These are phyloP conservation scores for Hydrangea macrophylla DNA, from an alignment of 148 eudicot species.

Conservation along the genomic window DNA sequence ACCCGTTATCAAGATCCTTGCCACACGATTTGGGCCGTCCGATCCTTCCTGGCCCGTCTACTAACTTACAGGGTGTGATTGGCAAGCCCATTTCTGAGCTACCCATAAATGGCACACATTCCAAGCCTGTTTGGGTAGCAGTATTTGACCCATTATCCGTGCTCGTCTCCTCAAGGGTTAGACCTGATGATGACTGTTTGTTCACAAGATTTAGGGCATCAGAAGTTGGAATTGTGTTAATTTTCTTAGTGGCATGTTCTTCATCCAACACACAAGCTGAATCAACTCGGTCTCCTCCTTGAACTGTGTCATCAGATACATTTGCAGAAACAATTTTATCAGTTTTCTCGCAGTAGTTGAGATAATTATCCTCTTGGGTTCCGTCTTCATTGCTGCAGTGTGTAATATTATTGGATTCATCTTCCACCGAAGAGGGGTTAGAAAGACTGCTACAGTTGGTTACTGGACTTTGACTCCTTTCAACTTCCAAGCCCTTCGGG, in stretches of 20 bases:
- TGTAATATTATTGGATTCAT: constrained; percentile 58
- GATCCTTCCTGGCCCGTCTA: constrained; percentile 32
- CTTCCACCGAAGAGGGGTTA: constrained; percentile 86
- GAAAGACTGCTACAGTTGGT: constrained; percentile 85
- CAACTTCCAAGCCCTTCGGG: constrained; percentile 20
- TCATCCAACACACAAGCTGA: constrained; percentile 29
- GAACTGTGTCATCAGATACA: constrained; percentile 11
- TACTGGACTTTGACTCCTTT: constrained; percentile 64
- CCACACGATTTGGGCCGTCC: constrained; percentile 26
- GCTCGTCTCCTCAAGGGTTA: constrained; percentile 31
- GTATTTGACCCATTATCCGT: constrained; percentile 35
- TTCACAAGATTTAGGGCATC: constrained; percentile 23
- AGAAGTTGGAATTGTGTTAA: constrained; percentile 20
- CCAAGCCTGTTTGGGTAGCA: constrained; percentile 22
- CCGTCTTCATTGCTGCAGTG: constrained; percentile 33
- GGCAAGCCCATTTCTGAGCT: constrained; percentile 48
- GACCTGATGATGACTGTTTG: constrained; percentile 25
- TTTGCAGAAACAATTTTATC: constrained; percentile 19
- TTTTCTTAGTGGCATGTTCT: constrained; percentile 21
- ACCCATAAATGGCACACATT: constrained; percentile 30
- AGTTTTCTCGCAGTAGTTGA: constrained; percentile 17
- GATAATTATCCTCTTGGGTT: constrained; percentile 32
- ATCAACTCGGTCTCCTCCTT: constrained; percentile 21
- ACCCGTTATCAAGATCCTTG: constrained; percentile 28
- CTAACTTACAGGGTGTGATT: constrained; percentile 60